phyloP scores from a whole-genome alignment of 1,139 yeast genomes.

The Geotrichum macrosporum region DNA sequence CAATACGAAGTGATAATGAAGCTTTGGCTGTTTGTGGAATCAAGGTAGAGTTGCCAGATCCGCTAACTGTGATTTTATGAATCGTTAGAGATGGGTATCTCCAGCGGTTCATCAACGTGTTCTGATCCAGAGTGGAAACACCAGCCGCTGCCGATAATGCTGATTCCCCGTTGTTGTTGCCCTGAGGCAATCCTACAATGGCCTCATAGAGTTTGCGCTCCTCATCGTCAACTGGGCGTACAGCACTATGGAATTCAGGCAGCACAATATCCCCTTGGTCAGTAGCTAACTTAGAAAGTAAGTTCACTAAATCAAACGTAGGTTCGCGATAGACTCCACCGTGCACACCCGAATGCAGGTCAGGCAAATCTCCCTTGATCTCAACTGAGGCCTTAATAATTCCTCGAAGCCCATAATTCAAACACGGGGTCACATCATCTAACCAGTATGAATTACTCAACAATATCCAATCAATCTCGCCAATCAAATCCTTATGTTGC shows the following conservation, averaged over 20 bases:
- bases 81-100: slow-evolving; percentile 83
- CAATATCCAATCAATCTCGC: slow-evolving; percentile 78
- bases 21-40: slow-evolving; percentile 80
- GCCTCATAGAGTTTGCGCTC: slow-evolving; percentile 61
- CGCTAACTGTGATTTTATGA: slow-evolving; percentile 82
- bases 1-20: slow-evolving; percentile 75
- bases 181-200: too few relatives aligned
- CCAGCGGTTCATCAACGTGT: slow-evolving; percentile 71
- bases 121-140: not conserved
- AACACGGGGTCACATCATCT: slow-evolving; percentile 80
- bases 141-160: slow-evolving; percentile 41
- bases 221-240: slow-evolving; percentile 50
- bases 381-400: slow-evolving; percentile 75
- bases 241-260: slow-evolving; percentile 66
- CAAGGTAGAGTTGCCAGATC: slow-evolving; percentile 85
- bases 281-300: slow-evolving; percentile 60
- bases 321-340: slow-evolving; percentile 92
- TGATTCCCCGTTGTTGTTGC: too few relatives aligned
- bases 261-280: slow-evolving; percentile 55
- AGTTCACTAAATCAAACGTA: slow-evolving; percentile 72
- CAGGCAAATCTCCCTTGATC: slow-evolving; percentile 71
- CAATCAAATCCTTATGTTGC: slow-evolving; percentile 50
- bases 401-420: slow-evolving; percentile 92
- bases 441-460: slow-evolving; percentile 93
- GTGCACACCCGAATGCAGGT: slow-evolving; percentile 95